Conservation (phyloP, 495 filamentous ascomycete species). For the Xylaria nigripes region DNA sequence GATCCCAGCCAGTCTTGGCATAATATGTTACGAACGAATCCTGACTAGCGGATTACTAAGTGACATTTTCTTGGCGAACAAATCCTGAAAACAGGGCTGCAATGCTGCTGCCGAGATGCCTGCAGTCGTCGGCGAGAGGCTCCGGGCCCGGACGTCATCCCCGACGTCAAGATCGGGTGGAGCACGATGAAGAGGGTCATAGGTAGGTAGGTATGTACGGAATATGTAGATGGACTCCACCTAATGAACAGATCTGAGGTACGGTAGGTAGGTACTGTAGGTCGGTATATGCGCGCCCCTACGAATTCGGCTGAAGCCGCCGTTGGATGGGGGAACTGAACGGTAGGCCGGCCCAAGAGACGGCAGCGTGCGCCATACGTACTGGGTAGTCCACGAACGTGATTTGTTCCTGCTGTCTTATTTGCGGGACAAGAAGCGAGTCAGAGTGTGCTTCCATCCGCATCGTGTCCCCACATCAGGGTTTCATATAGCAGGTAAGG, state of each 20-base stretch:
- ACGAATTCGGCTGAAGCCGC: not conserved
- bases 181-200: not conserved
- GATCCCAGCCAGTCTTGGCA: not conserved
- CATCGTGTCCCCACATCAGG: not conserved
- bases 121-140: not conserved
- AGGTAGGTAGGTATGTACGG: too few relatives aligned
- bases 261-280: too few relatives aligned
- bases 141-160: conserved; percentile 3
- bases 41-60: too few relatives aligned
- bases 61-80: too few relatives aligned
- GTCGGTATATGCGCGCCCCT: too few relatives aligned
- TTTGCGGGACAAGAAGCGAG: not conserved
- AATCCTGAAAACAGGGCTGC: not conserved
- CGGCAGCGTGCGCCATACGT: not conserved
- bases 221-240: too few relatives aligned
- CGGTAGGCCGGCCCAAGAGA: not conserved
- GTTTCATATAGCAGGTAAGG: not conserved
- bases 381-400: not conserved
- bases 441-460: not conserved
- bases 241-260: too few relatives aligned
- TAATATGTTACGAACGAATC: not conserved
- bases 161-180: conserved; percentile 10
- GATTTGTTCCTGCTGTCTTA: not conserved
- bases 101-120: not conserved
- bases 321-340: not conserved